Evolutionary conservation across 306 rosid genomes (phyloP), one percentile per base, ranked within the genome.

Genomic region (Malus sieversii): DNA sequence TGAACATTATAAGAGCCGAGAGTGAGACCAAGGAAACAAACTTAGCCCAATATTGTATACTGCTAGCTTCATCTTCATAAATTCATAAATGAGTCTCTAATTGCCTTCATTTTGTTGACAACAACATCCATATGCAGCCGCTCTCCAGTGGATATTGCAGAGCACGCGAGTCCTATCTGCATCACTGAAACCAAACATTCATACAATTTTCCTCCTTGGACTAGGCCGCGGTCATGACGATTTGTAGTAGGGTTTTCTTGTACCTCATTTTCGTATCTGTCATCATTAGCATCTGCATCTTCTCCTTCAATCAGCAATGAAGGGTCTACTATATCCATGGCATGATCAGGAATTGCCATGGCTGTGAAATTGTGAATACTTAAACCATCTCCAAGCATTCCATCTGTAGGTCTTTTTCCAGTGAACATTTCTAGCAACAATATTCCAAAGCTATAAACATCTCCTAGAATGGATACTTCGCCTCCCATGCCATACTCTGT

Each of bases 271-370:
- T 7, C 10, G 59, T 53, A 2, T 53, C 25, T 57, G 9, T 30
- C 7, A 20, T 51, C 46, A 20, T 72, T 2, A 14, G 32, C 69
- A 51, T 81, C 72, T 55, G 18, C 53, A 25, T 9, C 44, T 40
- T 40, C 44, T 40, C 44, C 11, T 40, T 40, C 44, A 40, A 8
- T 60, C 23, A 71, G 15, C 69, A 87, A 33, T 11, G 25, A 79
- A 66, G 85, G 88, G 61, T 87, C 91, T 29, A 67, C 55, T 22
- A 84, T 68, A 44, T 87, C 88, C 74, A 82, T 85, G 30, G 20
- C 80, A 65, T 62, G 76, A 6, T 80, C 68, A 4, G 83, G 76
- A 30, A 83, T 67, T 4, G 75, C 70, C 78, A 11, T 75, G 13
- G 60, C 18, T 4, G 73, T 51, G 32, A 71, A 67, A 29, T 70